Percentiles rank a stretch among this genome's conserved stretches.
phyloP scores from a whole-genome alignment of 805 yeast genomes.

The Teunomyces lycoperdinae region DNA sequence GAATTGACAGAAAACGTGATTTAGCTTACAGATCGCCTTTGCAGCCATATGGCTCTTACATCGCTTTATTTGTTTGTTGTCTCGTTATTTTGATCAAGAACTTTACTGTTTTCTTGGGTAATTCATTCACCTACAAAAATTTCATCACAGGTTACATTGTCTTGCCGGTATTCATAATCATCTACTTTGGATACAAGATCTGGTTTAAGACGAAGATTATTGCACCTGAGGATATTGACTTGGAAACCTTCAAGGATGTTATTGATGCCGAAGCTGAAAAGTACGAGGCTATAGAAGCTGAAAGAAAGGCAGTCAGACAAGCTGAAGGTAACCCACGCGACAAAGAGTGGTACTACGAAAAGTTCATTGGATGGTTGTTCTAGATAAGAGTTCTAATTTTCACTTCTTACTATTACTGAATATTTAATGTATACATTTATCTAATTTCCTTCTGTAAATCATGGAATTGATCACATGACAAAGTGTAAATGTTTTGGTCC shows the following conservation, averaged over 20 bases:
- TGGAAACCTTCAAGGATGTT: constrained; percentile 53
- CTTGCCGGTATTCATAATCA: constrained; percentile 58
- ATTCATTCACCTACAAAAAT: constrained; percentile 52
- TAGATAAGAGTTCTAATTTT: constrained; percentile 13
- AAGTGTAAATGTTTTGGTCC: not conserved
- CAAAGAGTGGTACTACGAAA: constrained; percentile 48
- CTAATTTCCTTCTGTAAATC: not conserved
- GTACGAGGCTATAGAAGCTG: constrained; percentile 25
- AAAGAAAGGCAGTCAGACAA: constrained; percentile 21
- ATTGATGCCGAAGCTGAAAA: constrained; percentile 45
- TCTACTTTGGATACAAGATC: constrained; percentile 60
- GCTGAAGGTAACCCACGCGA: constrained; percentile 43
- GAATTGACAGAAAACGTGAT: constrained; percentile 48
- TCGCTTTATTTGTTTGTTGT: constrained; percentile 53
- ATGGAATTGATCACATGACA: not conserved
- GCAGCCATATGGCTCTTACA: constrained; percentile 65
- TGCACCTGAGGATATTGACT: constrained; percentile 55
- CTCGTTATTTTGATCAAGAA: constrained; percentile 63
- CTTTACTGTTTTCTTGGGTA: constrained; percentile 67
- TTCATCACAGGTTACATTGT: constrained; percentile 81
- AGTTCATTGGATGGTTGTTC: constrained; percentile 48
- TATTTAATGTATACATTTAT: not conserved
- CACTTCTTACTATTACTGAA: not conserved
- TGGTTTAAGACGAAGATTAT: constrained; percentile 47
- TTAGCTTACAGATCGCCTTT: constrained; percentile 64